A percentile compares a stretch with the other conserved stretches of the same genome.
Evolutionary conservation across 257 asterid genomes (phyloP).

Genomic region (Paraleonurus japonicus): DNA sequence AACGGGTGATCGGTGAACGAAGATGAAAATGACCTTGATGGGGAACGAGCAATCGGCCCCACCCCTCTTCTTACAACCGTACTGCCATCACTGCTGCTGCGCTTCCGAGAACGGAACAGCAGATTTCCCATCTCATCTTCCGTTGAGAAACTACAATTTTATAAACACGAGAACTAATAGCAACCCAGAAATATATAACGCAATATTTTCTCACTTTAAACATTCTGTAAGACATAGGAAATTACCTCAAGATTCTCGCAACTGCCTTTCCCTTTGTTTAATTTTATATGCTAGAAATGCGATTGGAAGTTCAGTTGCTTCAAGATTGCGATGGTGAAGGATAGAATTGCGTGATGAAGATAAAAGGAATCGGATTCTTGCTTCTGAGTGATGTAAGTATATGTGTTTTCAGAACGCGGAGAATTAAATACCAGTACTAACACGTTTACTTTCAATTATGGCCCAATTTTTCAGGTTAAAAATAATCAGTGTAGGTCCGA

Average conservation of each 20-base stretch:
- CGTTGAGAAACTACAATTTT: not conserved
- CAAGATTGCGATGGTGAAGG: not conserved
- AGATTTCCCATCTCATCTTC: conserved; percentile 47
- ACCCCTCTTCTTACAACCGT: conserved; percentile 2
- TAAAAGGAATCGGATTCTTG: conserved; percentile 26
- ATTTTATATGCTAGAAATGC: not conserved
- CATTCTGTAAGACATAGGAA: conserved; percentile 32
- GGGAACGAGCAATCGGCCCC: conserved; percentile 1
- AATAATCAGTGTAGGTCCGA: too few species aligned
- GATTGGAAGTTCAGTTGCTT: not conserved
- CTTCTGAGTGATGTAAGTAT: not conserved
- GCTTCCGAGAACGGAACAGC: conserved; percentile 28
- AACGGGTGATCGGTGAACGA: conserved; percentile 18
- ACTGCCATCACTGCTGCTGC: not conserved
- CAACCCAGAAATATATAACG: not conserved
- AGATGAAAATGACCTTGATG: conserved; percentile 9
- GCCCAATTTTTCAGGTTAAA: not conserved
- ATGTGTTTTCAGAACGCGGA: not conserved
- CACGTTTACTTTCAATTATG: not conserved
- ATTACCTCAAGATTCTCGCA: conserved; percentile 23
- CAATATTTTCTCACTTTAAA: conserved; percentile 7
- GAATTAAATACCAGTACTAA: not conserved
- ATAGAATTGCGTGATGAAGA: not conserved
- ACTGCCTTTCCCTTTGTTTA: not conserved
- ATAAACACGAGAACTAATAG: not conserved